These are phyloP conservation scores for Punica granatum DNA, from an alignment of 345 rosid genomes.

Conservation along the genomic window DNA sequence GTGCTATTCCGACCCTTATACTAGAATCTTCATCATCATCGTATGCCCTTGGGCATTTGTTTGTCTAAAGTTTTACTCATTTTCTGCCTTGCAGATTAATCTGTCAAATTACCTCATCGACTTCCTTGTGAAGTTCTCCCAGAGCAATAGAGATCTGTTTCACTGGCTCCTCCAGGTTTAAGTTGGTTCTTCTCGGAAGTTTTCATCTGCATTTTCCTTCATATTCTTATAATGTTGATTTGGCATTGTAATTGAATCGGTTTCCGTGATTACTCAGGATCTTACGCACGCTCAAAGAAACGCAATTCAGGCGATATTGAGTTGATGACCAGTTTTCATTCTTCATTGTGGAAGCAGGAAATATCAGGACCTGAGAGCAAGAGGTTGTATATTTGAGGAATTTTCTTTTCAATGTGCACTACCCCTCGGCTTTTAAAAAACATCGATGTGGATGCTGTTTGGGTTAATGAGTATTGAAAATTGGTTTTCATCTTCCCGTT, in stretches of 20 bases:
- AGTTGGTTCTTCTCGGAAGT: not conserved
- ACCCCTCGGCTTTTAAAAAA: not conserved
- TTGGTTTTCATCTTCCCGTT: not conserved
- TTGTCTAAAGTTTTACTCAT: not conserved
- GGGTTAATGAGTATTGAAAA: not conserved
- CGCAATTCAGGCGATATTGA: constrained; percentile 39
- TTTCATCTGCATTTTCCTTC: not conserved
- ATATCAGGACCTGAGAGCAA: not conserved
- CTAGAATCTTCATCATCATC: not conserved
- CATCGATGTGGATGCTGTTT: not conserved
- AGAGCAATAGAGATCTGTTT: constrained; percentile 42
- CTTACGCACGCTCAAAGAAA: constrained; percentile 41
- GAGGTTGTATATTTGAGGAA: not conserved
- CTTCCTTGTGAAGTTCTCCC: constrained; percentile 47
- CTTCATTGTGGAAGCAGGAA: not conserved
- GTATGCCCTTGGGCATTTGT: not conserved
- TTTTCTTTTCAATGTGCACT: not conserved
- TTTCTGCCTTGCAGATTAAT: constrained; percentile 46
- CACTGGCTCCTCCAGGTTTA: constrained; percentile 65
- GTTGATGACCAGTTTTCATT: constrained; percentile 13
- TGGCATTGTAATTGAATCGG: not conserved
- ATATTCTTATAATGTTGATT: not conserved
- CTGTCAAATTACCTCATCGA: constrained; percentile 59
- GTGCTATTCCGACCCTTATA: constrained; percentile 20
- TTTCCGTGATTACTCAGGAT: constrained; percentile 31